Evolutionary conservation across 2,329 filamentous ascomycete genomes (phyloP).

Genomic region (Xylaria hypoxylon): DNA sequence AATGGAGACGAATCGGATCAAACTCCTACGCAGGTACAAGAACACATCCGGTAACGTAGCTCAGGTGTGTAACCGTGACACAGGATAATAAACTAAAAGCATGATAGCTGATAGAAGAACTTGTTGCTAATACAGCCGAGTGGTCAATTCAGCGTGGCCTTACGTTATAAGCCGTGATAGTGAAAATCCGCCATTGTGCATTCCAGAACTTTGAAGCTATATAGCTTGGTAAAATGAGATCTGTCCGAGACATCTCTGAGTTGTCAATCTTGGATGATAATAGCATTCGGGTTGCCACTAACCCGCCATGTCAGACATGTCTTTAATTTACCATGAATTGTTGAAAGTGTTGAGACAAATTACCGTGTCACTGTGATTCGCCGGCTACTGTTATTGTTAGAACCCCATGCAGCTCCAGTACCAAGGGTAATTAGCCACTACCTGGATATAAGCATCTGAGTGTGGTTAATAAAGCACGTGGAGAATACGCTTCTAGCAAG

Average conservation of each 20-base stretch:
- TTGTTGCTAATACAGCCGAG: background rate
- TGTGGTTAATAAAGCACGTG: background rate
- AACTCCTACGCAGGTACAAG: background rate
- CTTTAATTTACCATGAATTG: background rate
- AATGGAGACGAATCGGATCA: conserved; percentile 16
- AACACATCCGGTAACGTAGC: background rate
- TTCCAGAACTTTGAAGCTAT: background rate
- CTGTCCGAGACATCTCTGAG: conserved; percentile 24
- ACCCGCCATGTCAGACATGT: background rate
- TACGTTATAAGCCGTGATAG: background rate
- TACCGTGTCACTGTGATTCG: background rate
- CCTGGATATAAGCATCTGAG: background rate
- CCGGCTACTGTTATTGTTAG: background rate
- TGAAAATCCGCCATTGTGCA: conserved; percentile 1
- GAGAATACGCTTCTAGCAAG: background rate
- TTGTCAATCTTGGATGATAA: conserved; percentile 8
- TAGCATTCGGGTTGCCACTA: background rate
- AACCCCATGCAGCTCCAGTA: too few relatives aligned
- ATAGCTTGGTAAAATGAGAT: background rate
- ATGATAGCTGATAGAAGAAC: conserved; percentile 6
- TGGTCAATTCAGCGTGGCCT: background rate
- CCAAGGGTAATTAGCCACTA: too few relatives aligned
- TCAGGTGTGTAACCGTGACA: background rate
- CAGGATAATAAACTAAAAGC: conserved; percentile 6
- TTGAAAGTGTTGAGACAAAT: background rate